phyloP scores from a whole-genome alignment of 345 rosid genomes.

The Pelargonium nanum region DNA sequence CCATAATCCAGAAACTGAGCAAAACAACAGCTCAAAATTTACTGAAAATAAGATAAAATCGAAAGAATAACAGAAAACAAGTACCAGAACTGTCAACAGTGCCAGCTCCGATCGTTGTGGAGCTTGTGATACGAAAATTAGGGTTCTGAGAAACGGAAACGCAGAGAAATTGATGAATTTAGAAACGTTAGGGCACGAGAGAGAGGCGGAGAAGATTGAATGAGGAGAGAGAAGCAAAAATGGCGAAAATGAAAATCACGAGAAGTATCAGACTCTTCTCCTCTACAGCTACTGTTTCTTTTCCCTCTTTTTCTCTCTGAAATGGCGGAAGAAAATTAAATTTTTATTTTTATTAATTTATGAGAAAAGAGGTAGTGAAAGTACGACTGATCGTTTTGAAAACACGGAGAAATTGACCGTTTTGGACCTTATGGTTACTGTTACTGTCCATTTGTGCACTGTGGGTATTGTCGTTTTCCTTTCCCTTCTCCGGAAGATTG shows the following conservation, averaged over 20 bases:
- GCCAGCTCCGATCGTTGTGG: neutral
- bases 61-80: neutral
- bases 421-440: too few relatives aligned
- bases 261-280: slow-evolving; percentile 9
- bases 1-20: neutral
- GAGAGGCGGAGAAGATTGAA: slow-evolving; percentile 16
- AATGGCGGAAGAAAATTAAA: slow-evolving; percentile 20
- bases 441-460: too few relatives aligned
- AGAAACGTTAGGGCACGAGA: slow-evolving; percentile 25
- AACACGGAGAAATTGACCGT: too few relatives aligned
- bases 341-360: neutral
- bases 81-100: neutral
- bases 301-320: slow-evolving; percentile 6
- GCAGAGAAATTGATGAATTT: slow-evolving; percentile 1
- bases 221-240: slow-evolving; percentile 24
- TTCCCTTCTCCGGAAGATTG: too few relatives aligned
- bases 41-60: too few relatives aligned
- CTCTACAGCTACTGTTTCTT: slow-evolving; percentile 9
- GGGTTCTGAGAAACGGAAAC: slow-evolving; percentile 5
- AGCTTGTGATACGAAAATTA: slow-evolving; percentile 6
- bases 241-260: slow-evolving; percentile 24
- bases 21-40: too few relatives aligned
- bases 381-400: too few relatives aligned
- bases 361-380: neutral
- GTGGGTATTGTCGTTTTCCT: too few relatives aligned